A percentile compares a stretch with the other conserved stretches of the same genome.
phyloP scores from a whole-genome alignment of 306 rosid genomes.

The Cotoneaster glaucophyllus region DNA sequence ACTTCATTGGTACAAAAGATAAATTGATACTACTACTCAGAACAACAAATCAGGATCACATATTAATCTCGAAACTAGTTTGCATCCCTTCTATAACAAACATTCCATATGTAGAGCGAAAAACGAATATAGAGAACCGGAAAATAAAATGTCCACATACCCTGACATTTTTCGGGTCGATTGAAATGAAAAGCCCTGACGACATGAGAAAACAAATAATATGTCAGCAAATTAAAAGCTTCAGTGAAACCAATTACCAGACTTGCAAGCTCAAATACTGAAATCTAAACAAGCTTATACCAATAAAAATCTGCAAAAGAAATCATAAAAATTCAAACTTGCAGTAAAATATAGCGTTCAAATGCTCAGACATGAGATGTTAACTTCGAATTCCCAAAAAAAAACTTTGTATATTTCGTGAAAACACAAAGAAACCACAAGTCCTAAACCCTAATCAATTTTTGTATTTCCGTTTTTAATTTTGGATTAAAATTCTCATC shows the following conservation, averaged over 20 bases:
- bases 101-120: neutral
- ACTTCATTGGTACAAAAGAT: neutral
- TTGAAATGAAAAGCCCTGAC: conserved; percentile 9
- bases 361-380: neutral
- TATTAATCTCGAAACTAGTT: neutral
- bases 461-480: no score
- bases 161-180: conserved; percentile 14
- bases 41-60: neutral
- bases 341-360: neutral
- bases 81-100: neutral
- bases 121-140: neutral
- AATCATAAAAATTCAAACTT: neutral
- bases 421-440: neutral
- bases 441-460: neutral
- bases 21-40: neutral
- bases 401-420: neutral
- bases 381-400: neutral
- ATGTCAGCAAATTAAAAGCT: neutral
- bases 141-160: neutral
- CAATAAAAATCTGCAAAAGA: neutral
- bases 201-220: neutral
- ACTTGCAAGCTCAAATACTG: neutral
- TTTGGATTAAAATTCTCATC: neutral
- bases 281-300: neutral
- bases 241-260: neutral